A percentile compares a stretch with the other conserved stretches of the same genome.
Conservation (phyloP, 2,329 filamentous ascomycete species). For the Penicillium sp. region DNA sequence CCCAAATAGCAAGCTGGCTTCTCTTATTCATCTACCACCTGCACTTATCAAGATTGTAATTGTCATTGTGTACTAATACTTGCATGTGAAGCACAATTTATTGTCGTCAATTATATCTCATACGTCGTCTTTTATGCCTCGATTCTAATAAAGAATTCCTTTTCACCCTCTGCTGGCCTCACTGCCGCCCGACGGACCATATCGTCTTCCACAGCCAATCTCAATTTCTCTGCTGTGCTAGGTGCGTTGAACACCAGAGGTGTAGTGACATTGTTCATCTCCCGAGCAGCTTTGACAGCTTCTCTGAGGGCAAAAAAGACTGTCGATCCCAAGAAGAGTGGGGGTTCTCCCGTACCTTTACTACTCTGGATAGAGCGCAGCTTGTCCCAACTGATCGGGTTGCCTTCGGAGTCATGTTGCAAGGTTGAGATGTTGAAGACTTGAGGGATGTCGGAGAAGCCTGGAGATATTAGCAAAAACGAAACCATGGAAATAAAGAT, state of each 20-base stretch:
- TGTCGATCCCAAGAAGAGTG: not conserved
- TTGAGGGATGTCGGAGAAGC: conserved; percentile 2
- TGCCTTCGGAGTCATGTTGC: not conserved
- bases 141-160: conserved; percentile 43
- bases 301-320: not conserved
- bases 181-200: not conserved
- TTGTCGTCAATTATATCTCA: no score
- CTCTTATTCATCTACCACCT: no score
- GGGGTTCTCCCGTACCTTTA: not conserved
- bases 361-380: conserved; percentile 1
- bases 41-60: no score
- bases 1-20: no score
- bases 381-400: not conserved
- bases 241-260: not conserved
- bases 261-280: not conserved
- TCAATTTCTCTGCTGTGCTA: conserved; percentile 1
- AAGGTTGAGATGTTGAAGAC: not conserved
- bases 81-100: no score
- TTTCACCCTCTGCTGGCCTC: conserved; percentile 20
- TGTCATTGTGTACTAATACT: no score
- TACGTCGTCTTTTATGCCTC: not conserved
- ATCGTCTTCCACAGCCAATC: not conserved
- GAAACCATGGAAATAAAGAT: not conserved
- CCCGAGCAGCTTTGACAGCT: not conserved
- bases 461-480: not conserved